Base-by-base conservation (phyloP, 352 stramenopile species). In the Discostella stelligera region DNA sequence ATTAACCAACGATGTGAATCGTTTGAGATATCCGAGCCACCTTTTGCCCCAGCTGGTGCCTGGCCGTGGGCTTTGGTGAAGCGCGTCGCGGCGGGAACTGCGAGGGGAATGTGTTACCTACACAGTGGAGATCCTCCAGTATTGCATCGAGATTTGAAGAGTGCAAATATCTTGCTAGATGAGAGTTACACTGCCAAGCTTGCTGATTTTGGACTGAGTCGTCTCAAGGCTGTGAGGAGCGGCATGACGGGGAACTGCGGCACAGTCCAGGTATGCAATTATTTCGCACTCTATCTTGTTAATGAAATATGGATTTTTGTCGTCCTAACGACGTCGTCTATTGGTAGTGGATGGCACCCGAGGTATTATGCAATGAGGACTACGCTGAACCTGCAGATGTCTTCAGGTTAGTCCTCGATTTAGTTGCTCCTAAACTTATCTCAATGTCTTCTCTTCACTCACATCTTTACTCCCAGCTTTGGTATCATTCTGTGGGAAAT, bases 131-230 rank as follows among this genome's bases (percentile, higher is more conserved):
- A 96, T 67, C 96, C 95, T 41, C 95, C 95, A 0, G 97, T 99
- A 66, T 95, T 98, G 55, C 96, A 99, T 84, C 91, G 96, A 55
- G 96, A 98, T 80, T 90, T 99, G 54, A 99, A 99, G 67, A 83
- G 60, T 60, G 88, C 82, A 4, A 94, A 94, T 70, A 78, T 94
- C n/a, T 83, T 93, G 55, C 66, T 91, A 48, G 85, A 90, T 72
- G 88, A 88, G 55, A 87, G 65, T 37, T 91, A 91, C 41, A 92
- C 79, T n/a, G 73, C 92, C 46, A 98, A 99, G 80, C 95, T 99
- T 53, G 98, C 95, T 69, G 97, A 99, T 85, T 99, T 99, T 86
- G 97, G 96, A 6, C 87, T 99, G 11, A 98, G 95, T 61, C 95
- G 96, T 32, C 89, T 98, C 64, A 98, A 98, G 84, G 96, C 95